A percentile compares a stretch with the other conserved stretches of the same genome.
These are phyloP conservation scores for Oemleria cerasiformis DNA, from an alignment of 306 rosid species.

Conservation along the genomic window DNA sequence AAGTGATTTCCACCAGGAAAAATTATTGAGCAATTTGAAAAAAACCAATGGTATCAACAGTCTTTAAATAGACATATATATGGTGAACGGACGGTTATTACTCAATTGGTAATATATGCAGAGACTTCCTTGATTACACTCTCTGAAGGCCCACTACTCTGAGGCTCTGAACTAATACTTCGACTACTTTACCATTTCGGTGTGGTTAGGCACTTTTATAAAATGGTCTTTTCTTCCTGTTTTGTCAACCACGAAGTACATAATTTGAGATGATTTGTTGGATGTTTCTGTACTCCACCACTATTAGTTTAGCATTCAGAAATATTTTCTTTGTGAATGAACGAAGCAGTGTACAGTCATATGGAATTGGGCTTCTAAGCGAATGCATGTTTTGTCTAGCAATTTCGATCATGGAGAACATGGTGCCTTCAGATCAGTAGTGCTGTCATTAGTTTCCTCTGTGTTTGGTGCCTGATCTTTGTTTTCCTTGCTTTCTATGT, in stretches of 20 bases:
- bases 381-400: too few relatives aligned
- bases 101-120: neutral
- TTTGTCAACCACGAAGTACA: neutral
- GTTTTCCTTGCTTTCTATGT: conserved; percentile 12
- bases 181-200: neutral
- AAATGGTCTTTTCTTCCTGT: neutral
- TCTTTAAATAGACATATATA: neutral
- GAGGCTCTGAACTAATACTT: neutral
- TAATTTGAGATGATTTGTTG: neutral
- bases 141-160: neutral
- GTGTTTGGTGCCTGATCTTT: neutral
- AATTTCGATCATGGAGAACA: neutral
- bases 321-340: neutral
- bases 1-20: neutral
- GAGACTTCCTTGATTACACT: neutral
- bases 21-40: neutral
- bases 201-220: neutral
- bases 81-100: neutral
- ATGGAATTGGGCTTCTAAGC: too few relatives aligned
- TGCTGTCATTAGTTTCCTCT: neutral
- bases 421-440: neutral
- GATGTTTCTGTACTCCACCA: too few relatives aligned
- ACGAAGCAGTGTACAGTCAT: neutral
- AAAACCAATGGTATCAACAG: neutral
- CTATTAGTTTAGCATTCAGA: neutral